Evolutionary conservation across 768 basidiomycete genomes (phyloP).

Genomic region (Pulveroboletus sp.): DNA sequence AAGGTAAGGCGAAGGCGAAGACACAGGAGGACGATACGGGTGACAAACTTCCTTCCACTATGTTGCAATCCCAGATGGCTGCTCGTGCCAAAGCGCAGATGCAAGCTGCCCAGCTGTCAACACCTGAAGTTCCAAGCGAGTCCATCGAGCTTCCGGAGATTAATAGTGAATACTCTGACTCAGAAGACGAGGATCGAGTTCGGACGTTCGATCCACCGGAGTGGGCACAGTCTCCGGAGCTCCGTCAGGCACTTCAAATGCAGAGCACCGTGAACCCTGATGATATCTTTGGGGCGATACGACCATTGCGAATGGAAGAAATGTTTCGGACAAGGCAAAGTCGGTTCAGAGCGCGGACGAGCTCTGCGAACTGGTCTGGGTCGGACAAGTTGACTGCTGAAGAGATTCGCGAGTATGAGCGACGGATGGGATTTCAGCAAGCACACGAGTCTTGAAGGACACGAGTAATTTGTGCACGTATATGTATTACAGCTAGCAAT

Average conservation of each 20-base stretch:
- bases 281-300: slow-evolving; percentile 87
- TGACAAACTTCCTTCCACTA: slow-evolving; percentile 52
- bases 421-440: slow-evolving; percentile 79
- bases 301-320: slow-evolving; percentile 87
- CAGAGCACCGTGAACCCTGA: slow-evolving; percentile 89
- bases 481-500: neutral
- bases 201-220: slow-evolving; percentile 70
- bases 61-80: slow-evolving; percentile 66
- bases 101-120: slow-evolving; percentile 48
- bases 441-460: slow-evolving; percentile 13
- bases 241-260: slow-evolving; percentile 68
- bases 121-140: slow-evolving; percentile 59
- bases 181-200: slow-evolving; percentile 81
- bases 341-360: slow-evolving; percentile 83
- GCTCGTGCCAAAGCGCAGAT: slow-evolving; percentile 64
- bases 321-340: slow-evolving; percentile 77
- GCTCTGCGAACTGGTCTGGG: slow-evolving; percentile 96
- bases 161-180: slow-evolving; percentile 95
- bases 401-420: slow-evolving; percentile 84
- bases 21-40: slow-evolving; percentile 46
- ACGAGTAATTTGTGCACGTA: slow-evolving; percentile 10
- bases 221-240: slow-evolving; percentile 91
- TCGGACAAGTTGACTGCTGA: slow-evolving; percentile 78
- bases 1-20: slow-evolving; percentile 50
- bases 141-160: slow-evolving; percentile 92